Base-by-base conservation (phyloP, 768 basidiomycete genomes). In the Auriscalpium vulgare region DNA sequence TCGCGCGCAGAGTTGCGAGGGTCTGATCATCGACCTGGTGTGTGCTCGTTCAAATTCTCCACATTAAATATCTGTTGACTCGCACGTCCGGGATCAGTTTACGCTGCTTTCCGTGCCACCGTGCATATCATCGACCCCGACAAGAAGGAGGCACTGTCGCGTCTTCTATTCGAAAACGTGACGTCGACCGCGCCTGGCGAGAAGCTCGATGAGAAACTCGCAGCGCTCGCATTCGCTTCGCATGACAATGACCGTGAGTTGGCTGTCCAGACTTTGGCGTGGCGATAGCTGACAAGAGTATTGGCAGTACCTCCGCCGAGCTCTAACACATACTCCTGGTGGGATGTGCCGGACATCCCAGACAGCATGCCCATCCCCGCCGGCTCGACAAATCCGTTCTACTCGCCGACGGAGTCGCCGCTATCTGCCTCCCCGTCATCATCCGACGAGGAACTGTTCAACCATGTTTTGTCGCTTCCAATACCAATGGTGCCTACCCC, bases 1-100 rank as follows among this genome's bases (percentile, higher is more conserved):
- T 84, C 85, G 17, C 78, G 93, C 57, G 87, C 91, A 8, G 91
- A 95, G 62, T 72, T 99, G 55, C 78, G 76, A 65, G 83, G 88
- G n/a, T 99, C 97, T 7, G 97, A 99, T 72, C 97, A 99, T 67
- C 85, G 88, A 66, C 97, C 97, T 68, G 91, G 92, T 86, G 59
- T 52, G 73, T 60, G 51, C 10, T 38, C 9, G 9, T 48, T 17
- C 23, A 16, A 21, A 3, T 21, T 23, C 37, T 36, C 13, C 44
- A 13, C 14, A 34, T 34, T 34, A 47, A 10, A 37, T 17, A 43
- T 35, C 13, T 16, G 17, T 11, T 37, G 36, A 5, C 36, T 23
- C 10, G 40, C 35, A 50, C 14, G 37, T n/a, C 13, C 40, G 8
- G 47, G 13, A 10, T 13, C 57, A 91, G 95, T 99, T 4, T 95